These are phyloP conservation scores for Plantago elongata DNA, from an alignment of 257 asterid genomes.

Conservation along the genomic window DNA sequence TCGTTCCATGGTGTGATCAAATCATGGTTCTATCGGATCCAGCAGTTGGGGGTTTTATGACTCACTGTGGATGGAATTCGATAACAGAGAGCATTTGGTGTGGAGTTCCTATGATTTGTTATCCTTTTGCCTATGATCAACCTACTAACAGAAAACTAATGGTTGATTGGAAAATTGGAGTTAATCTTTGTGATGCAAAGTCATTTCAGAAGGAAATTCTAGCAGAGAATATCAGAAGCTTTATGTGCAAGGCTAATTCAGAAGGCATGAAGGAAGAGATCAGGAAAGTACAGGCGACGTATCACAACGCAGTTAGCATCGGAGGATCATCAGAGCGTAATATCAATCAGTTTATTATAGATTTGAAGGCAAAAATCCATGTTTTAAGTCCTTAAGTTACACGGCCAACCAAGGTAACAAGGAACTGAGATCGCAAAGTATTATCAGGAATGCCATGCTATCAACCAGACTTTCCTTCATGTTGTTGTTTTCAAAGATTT, in stretches of 20 bases:
- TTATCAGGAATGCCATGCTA: too few species aligned
- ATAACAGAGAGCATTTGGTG: slow-evolving; percentile 9
- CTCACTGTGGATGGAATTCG: slow-evolving; percentile 30
- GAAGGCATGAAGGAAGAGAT: slow-evolving; percentile 14
- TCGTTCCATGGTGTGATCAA: slow-evolving; percentile 25
- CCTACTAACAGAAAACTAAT: background rate
- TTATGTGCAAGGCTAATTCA: slow-evolving; percentile 15
- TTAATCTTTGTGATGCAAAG: slow-evolving; percentile 22
- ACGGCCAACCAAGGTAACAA: too few species aligned
- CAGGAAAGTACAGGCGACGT: slow-evolving; percentile 8
- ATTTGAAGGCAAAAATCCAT: slow-evolving; percentile 6
- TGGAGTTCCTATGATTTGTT: slow-evolving; percentile 17
- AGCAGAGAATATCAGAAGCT: background rate
- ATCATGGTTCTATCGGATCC: background rate
- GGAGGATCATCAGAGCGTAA: slow-evolving; percentile 13
- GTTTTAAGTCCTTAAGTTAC: too few species aligned
- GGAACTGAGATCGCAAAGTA: too few species aligned
- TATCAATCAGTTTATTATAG: background rate
- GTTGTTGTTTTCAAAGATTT: too few species aligned
- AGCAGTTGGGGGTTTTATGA: slow-evolving; percentile 19
- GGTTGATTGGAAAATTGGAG: slow-evolving; percentile 18
- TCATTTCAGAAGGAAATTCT: slow-evolving; percentile 12
- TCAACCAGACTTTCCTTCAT: too few species aligned
- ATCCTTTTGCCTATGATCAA: slow-evolving; percentile 20
- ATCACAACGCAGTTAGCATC: background rate